Percentiles rank a stretch among this genome's conserved stretches.
Evolutionary conservation across 345 rosid species (phyloP).

Genomic region (Populus nigra): DNA sequence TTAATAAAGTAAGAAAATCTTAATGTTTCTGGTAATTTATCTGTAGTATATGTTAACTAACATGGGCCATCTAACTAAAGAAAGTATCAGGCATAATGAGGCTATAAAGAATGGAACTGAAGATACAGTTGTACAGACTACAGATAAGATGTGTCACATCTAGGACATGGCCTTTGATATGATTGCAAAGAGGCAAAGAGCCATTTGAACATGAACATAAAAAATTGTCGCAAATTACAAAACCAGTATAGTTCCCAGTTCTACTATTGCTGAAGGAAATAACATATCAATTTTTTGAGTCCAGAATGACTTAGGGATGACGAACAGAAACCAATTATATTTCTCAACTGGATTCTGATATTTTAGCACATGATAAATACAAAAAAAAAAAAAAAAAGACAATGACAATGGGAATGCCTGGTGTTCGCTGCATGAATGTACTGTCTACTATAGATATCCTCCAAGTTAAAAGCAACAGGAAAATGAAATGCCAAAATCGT

Average conservation of each 20-base stretch:
- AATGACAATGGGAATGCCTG: neutral
- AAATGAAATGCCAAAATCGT: neutral
- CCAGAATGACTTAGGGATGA: neutral
- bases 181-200: no score
- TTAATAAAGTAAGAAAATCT: neutral
- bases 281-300: neutral
- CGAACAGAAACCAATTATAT: neutral
- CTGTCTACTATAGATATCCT: neutral
- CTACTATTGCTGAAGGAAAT: neutral
- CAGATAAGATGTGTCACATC: no score
- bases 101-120: neutral
- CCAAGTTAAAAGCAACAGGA: neutral
- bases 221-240: no score
- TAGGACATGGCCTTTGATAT: no score
- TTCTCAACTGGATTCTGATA: neutral
- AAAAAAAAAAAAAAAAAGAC: neutral
- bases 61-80: neutral
- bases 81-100: neutral
- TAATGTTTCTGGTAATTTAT: neutral
- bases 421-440: neutral
- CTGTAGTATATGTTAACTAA: neutral
- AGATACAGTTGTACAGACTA: neutral
- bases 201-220: no score
- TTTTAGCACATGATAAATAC: neutral
- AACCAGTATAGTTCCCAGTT: neutral